A percentile compares a stretch with the other conserved stretches of the same genome.
Evolutionary conservation across 305 asterid genomes (phyloP).

Genomic region (Solanum aculeatissimum): DNA sequence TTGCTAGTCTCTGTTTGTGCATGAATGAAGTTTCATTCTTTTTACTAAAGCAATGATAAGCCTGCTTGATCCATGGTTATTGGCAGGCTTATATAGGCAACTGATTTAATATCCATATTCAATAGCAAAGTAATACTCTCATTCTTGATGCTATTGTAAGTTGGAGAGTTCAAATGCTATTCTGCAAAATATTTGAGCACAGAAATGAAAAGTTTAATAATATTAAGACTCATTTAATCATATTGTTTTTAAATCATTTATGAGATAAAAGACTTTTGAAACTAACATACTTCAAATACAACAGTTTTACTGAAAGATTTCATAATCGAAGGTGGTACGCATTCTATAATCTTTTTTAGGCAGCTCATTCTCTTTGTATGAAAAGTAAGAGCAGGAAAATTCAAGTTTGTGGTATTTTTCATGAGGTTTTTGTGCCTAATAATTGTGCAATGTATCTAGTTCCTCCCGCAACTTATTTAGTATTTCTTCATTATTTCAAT

Average conservation of each 20-base stretch:
- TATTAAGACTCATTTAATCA: not conserved
- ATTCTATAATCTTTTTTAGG: too few relatives aligned
- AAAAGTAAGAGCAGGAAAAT: not conserved
- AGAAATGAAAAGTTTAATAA: not conserved
- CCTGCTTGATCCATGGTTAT: too few relatives aligned
- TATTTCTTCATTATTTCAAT: not conserved
- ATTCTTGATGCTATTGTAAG: not conserved
- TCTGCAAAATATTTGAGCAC: not conserved
- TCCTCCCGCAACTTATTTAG: not conserved
- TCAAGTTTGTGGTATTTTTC: not conserved
- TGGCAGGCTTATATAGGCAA: too few relatives aligned
- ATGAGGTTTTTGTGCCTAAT: not conserved
- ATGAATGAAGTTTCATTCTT: not conserved
- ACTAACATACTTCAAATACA: not conserved
- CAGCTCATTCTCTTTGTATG: not conserved
- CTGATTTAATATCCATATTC: too few relatives aligned
- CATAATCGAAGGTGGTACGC: not conserved
- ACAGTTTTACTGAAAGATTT: not conserved
- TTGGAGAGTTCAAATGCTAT: not conserved
- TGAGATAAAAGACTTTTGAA: not conserved
- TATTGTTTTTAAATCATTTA: too few relatives aligned
- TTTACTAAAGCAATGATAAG: not conserved
- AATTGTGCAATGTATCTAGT: not conserved
- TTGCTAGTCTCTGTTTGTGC: not conserved
- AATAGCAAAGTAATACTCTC: too few relatives aligned